Percentiles rank a stretch among this genome's conserved stretches.
These are phyloP conservation scores for Microdochium nivale DNA, from an alignment of 2,329 filamentous ascomycete genomes.

Conservation along the genomic window DNA sequence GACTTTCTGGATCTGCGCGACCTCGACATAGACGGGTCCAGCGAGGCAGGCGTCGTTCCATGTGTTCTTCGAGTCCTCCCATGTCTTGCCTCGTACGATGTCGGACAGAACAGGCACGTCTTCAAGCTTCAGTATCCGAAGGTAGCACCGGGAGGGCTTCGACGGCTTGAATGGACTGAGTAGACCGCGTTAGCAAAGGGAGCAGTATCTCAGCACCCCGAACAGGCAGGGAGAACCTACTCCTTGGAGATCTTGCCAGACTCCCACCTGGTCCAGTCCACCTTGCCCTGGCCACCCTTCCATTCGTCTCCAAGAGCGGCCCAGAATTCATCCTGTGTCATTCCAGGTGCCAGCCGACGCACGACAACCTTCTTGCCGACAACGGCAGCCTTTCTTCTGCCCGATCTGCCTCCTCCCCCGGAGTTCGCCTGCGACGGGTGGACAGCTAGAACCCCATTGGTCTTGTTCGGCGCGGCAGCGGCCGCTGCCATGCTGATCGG, in stretches of 20 bases:
- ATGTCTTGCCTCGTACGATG: slow-evolving; percentile 57
- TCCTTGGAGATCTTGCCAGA: slow-evolving; percentile 71
- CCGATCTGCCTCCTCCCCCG: slow-evolving; percentile 26
- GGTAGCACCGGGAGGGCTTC: slow-evolving; percentile 68
- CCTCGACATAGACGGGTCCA: slow-evolving; percentile 72
- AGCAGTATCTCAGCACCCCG: slow-evolving; percentile 1
- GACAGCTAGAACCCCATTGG: slow-evolving; percentile 46
- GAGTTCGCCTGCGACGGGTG: slow-evolving; percentile 31
- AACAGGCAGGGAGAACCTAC: slow-evolving; percentile 38
- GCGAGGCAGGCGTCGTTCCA: slow-evolving; percentile 63
- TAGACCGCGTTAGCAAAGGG: slow-evolving; percentile 1
- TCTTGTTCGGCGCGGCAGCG: slow-evolving; percentile 19
- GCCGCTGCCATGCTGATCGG: background rate
- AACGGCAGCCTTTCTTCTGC: slow-evolving; percentile 40
- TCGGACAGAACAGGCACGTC: slow-evolving; percentile 62
- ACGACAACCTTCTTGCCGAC: slow-evolving; percentile 77
- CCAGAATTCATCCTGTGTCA: slow-evolving; percentile 74
- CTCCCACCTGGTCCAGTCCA: slow-evolving; percentile 71
- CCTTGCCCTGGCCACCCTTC: slow-evolving; percentile 69
- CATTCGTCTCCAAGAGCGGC: slow-evolving; percentile 68
- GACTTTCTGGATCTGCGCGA: slow-evolving; percentile 74
- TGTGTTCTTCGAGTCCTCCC: slow-evolving; percentile 76
- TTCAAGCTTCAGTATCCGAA: slow-evolving; percentile 68
- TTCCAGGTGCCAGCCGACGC: slow-evolving; percentile 74
- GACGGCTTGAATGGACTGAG: slow-evolving; percentile 76